Evolutionary conservation across 306 rosid genomes (phyloP).

Genomic region (Cicer pinnatifidum): DNA sequence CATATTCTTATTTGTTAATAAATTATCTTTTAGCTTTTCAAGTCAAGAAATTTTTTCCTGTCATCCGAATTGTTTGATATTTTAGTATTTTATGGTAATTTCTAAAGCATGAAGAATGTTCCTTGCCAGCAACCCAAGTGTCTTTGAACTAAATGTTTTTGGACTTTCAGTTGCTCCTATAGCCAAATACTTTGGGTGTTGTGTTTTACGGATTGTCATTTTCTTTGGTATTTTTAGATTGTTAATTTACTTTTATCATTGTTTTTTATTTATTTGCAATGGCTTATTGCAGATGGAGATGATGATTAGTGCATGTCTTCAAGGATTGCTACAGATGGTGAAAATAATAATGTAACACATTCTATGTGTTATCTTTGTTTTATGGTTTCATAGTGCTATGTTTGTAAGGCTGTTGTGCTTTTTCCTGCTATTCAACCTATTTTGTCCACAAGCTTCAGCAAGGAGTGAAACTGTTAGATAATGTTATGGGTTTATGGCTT

Average conservation of each 20-base stretch:
- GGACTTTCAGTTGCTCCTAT: constrained; percentile 22
- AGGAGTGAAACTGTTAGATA: constrained; percentile 37
- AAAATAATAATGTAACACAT: constrained; percentile 44
- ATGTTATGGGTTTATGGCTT: constrained; percentile 33
- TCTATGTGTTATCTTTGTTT: constrained; percentile 44
- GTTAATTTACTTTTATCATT: constrained; percentile 5
- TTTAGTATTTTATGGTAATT: constrained; percentile 30
- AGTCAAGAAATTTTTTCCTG: not conserved
- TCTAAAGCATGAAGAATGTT: constrained; percentile 17
- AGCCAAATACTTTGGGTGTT: constrained; percentile 21
- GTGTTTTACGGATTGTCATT: constrained; percentile 34
- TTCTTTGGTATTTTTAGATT: not conserved
- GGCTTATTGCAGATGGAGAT: constrained; percentile 61
- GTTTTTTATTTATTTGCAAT: constrained; percentile 36
- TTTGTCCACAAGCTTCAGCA: constrained; percentile 43
- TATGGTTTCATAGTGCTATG: constrained; percentile 41
- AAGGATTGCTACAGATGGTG: constrained; percentile 39
- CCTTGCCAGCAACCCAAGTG: not conserved
- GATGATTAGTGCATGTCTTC: constrained; percentile 51
- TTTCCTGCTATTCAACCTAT: constrained; percentile 40
- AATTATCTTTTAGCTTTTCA: constrained; percentile 25
- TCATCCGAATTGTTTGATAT: not conserved
- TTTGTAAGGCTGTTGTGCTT: constrained; percentile 48
- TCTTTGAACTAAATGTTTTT: constrained; percentile 22
- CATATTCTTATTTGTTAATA: not conserved